Evolutionary conservation across 768 basidiomycete genomes (phyloP), one percentile per base, ranked within the genome.

Genomic region (Cubamyces sp.): DNA sequence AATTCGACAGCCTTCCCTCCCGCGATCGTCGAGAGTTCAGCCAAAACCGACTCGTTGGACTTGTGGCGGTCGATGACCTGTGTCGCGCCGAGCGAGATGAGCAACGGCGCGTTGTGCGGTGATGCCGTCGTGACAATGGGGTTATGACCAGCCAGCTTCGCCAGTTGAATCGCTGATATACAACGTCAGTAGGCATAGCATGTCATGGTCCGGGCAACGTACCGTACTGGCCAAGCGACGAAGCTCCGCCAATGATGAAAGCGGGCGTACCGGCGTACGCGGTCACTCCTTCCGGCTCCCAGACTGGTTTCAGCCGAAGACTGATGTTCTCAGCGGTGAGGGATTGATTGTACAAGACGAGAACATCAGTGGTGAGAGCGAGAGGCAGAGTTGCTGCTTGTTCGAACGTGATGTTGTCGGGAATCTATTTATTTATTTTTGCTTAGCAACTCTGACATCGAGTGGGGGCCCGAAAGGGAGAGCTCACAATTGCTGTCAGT

Each of bases 351-450:
- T 55, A 62, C 7, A 61, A 25, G 11, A 23, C 40, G 11, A 48
- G n/a, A 11, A 26, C 26, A 6, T 26, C 54, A 5, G 60, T 56
- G 25, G 41, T 23, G 37, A 75, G 62, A 1, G 62, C 71, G 21
- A 72, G 63, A 5, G 75, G 74, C n/a, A 76, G 62, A 1, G 74
- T 68, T 11, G 71, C 54, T 0, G 72, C 76, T 37, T 73, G 23
- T 9, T 74, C 74, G 57, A 74, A 70, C 1, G 69, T 60, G 37
- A 75, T 21, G 48, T 69, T 69, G 16, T 54, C 49, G 1, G 74
- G 75, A 15, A 77, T 65, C 66, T 72, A 5, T 3, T 23, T 14
- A 26, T 41, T n/a, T 16, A 19, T 30, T 16, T 19, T 26, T 4
- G n/a, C 52, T 30, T 9, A 21, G 25, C 9, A 14, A 23, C 18